A percentile compares a stretch with the other conserved stretches of the same genome.
These are phyloP conservation scores for Globisporangium yorkense DNA, from an alignment of 352 stramenopile species.

Conservation along the genomic window DNA sequence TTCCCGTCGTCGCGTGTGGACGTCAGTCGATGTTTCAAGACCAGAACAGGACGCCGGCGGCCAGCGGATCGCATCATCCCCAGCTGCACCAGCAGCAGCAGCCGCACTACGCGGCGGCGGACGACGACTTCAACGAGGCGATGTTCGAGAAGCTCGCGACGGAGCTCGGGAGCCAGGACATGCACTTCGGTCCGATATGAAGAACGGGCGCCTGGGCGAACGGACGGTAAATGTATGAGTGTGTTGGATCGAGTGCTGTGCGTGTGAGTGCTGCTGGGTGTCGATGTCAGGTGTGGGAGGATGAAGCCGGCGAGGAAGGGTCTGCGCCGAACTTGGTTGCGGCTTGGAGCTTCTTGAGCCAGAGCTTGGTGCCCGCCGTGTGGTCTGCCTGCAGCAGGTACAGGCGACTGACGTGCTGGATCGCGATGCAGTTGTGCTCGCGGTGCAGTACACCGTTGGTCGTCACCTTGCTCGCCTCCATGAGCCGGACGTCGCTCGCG, in stretches of 20 bases:
- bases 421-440: constrained; percentile 29
- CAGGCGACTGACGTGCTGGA: constrained; percentile 34
- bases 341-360: constrained; percentile 63
- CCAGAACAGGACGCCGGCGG: constrained; percentile 7
- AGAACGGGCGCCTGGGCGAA: not conserved
- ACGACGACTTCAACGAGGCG: constrained; percentile 37
- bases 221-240: constrained; percentile 4
- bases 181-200: constrained; percentile 37
- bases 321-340: constrained; percentile 25
- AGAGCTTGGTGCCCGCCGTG: constrained; percentile 29
- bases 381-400: constrained; percentile 60
- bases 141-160: constrained; percentile 41
- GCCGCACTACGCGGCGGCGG: constrained; percentile 15
- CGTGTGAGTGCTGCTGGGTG: not conserved
- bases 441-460: constrained; percentile 12
- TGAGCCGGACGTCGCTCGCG: constrained; percentile 39
- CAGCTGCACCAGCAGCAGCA: constrained; percentile 5
- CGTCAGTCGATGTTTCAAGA: constrained; percentile 26
- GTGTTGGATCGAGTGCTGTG: not conserved
- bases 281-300: too few relatives aligned
- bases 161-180: constrained; percentile 28
- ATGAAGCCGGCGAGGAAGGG: too few relatives aligned
- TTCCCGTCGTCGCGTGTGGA: not conserved
- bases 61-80: not conserved
- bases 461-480: constrained; percentile 21